These are phyloP conservation scores for Fusarium neocosmosporiellum DNA, from an alignment of 2,329 filamentous ascomycete genomes.

Conservation along the genomic window DNA sequence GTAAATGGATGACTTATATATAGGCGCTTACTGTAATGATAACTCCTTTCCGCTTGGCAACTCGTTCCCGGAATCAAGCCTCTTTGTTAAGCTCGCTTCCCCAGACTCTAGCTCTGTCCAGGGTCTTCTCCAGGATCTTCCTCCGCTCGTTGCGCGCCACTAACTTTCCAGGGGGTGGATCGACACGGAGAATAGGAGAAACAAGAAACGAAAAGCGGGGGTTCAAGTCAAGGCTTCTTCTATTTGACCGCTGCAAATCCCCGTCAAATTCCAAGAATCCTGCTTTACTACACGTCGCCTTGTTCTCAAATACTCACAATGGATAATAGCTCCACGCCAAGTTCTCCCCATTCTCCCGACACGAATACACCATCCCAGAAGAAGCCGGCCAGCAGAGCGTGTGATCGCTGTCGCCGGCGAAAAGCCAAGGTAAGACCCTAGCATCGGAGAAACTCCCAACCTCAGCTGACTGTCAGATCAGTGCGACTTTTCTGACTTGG, in stretches of 20 bases:
- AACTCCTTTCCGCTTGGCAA: not conserved
- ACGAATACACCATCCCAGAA: constrained; percentile 26
- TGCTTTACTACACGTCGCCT: not conserved
- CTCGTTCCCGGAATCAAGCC: not conserved
- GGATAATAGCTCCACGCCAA: constrained; percentile 29
- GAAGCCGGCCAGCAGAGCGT: constrained; percentile 44
- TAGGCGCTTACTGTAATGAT: not conserved
- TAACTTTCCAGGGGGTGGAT: constrained; percentile 8
- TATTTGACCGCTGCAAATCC: constrained; percentile 38
- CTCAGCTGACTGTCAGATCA: constrained; percentile 18
- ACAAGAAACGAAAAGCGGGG: constrained; percentile 8
- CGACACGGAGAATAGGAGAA: constrained; percentile 35
- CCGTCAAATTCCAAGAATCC: constrained; percentile 3
- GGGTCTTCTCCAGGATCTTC: not conserved
- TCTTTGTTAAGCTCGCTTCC: constrained; percentile 4
- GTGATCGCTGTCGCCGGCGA: constrained; percentile 51
- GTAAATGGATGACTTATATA: not conserved
- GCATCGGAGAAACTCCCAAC: constrained; percentile 18
- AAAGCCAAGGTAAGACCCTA: constrained; percentile 49
- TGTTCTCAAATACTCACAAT: constrained; percentile 12
- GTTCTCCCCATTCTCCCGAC: constrained; percentile 29
- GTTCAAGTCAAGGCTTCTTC: not conserved
- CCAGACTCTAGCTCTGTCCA: constrained; percentile 10
- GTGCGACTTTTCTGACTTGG: constrained; percentile 44
- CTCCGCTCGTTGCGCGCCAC: constrained; percentile 6